Conservation (phyloP, 148 eudicot species). For the Arctostaphylos glauca region DNA sequence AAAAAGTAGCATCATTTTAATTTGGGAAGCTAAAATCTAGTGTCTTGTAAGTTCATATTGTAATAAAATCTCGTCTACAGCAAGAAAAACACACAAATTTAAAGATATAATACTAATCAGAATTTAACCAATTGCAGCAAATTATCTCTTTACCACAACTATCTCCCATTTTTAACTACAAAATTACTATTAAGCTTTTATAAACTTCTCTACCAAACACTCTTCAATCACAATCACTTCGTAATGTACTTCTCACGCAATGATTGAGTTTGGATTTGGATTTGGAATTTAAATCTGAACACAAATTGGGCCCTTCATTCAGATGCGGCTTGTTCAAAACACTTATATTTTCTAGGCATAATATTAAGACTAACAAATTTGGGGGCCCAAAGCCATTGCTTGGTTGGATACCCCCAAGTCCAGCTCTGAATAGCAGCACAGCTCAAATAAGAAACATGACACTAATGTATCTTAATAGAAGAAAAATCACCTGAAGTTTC, state of each 20-base stretch:
- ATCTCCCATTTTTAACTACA: not conserved
- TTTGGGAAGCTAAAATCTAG: not conserved
- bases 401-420: not conserved
- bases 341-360: not conserved
- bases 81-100: not conserved
- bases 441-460: not conserved
- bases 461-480: not conserved
- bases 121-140: not conserved
- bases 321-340: not conserved
- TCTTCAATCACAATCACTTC: not conserved
- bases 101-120: not conserved
- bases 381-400: not conserved
- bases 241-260: not conserved
- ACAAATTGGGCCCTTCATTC: not conserved
- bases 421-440: not conserved
- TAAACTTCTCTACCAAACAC: not conserved
- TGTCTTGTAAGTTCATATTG: not conserved
- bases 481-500: constrained; percentile 68
- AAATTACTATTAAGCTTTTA: not conserved
- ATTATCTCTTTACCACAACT: not conserved
- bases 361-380: not conserved
- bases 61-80: not conserved
- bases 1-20: not conserved
- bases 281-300: not conserved
- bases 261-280: not conserved